Evolutionary conservation across 495 filamentous ascomycete species (phyloP).

Genomic region (Xylaria acuta): DNA sequence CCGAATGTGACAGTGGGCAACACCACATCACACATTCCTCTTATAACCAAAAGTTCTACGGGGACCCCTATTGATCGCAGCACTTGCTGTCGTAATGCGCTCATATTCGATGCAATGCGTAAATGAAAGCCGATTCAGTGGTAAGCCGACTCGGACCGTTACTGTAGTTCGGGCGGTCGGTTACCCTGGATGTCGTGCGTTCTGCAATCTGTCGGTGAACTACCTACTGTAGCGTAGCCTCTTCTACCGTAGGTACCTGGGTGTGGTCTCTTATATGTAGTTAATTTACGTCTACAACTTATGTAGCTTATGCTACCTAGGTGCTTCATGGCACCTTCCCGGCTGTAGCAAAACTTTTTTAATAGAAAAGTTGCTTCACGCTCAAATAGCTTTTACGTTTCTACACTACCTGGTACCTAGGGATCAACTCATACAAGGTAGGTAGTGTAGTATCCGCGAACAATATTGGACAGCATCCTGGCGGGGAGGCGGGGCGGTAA

Average conservation of each 20-base stretch:
- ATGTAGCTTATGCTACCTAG: no score
- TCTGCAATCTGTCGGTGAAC: background rate
- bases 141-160: background rate
- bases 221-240: background rate
- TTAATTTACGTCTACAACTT: background rate
- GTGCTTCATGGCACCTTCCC: no score
- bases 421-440: background rate
- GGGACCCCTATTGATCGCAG: background rate
- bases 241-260: background rate
- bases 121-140: background rate
- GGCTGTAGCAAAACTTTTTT: no score
- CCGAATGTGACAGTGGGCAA: slow-evolving; percentile 22
- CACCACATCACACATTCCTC: slow-evolving; percentile 7
- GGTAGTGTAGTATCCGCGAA: background rate
- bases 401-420: background rate
- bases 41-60: slow-evolving; percentile 6
- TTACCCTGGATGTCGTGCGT: background rate
- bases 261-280: background rate
- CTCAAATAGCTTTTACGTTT: background rate
- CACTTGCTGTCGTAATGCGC: background rate
- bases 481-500: slow-evolving; percentile 2
- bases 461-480: background rate
- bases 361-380: background rate
- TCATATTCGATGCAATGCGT: background rate
- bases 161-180: background rate